phyloP scores from a whole-genome alignment of 2,329 filamentous ascomycete species.

The Fusarium chaquense region DNA sequence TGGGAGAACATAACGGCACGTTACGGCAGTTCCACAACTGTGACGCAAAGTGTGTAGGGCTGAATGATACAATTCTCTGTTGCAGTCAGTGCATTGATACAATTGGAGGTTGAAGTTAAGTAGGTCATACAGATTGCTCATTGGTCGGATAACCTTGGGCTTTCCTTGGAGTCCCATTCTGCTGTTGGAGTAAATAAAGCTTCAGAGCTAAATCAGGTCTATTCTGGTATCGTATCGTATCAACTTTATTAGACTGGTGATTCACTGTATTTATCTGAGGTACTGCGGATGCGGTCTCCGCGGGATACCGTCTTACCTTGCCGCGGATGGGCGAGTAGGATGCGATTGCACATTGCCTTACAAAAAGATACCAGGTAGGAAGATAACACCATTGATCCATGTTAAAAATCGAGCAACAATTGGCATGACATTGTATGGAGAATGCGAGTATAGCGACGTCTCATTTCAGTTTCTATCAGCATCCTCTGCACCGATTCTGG shows the following conservation, averaged over 20 bases:
- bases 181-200: background rate
- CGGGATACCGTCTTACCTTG: slow-evolving; percentile 14
- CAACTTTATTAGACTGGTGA: background rate
- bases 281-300: slow-evolving; percentile 21
- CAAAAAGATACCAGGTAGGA: background rate
- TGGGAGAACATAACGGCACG: slow-evolving; percentile 34
- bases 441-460: background rate
- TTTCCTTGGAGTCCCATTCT: slow-evolving; percentile 21
- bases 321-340: slow-evolving; percentile 29
- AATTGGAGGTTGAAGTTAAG: slow-evolving; percentile 5
- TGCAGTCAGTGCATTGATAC: slow-evolving; percentile 3
- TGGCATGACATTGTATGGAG: background rate
- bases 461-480: background rate
- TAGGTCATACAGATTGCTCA: slow-evolving; percentile 35
- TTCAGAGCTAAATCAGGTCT: background rate
- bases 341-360: background rate
- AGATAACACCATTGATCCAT: background rate
- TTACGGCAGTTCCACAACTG: slow-evolving; percentile 33
- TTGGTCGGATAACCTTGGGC: slow-evolving; percentile 32
- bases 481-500: background rate
- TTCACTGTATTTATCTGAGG: slow-evolving; percentile 18
- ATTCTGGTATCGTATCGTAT: background rate
- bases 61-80: slow-evolving; percentile 36
- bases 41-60: slow-evolving; percentile 35
- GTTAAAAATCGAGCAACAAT: background rate